Base-by-base conservation (phyloP, 2,329 filamentous ascomycete genomes). In the Hypocreales sp. region DNA sequence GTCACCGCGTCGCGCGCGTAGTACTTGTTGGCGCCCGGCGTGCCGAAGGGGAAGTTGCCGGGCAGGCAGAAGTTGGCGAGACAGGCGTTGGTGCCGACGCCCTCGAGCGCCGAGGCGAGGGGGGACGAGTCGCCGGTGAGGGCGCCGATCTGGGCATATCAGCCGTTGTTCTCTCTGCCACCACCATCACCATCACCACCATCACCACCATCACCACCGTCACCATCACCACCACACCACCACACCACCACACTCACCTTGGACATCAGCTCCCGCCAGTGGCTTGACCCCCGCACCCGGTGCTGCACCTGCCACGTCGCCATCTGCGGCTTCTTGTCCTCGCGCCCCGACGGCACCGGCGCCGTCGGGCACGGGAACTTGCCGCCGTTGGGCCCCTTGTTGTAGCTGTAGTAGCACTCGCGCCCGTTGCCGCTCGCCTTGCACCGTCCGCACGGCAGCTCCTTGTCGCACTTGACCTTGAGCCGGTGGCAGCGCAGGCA, bases 381-480 rank as follows among this genome's bases (percentile, higher is more conserved):
- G 33, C 47, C 48, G 15, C 45, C 44, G 26, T 51, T 51, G 21
- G 46, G 43, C 2, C 48, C 47, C 30, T 52, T 51, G 39, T 50
- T 51, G 37, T 46, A 50, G 31, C 39, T 52, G 31, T 51, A 53
- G 30, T 50, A 52, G 31, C 49, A 53, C 19, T 50, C 46, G 8
- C 46, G 34, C 8, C 42, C 47, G 24, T 51, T 49, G 14, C 48
- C 48, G 19, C 46, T 52, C 7, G 39, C 35, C 27, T 45, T 46
- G 36, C 49, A 53, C 2, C 49, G 43, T 3, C 44, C 45, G 24
- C 49, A 53, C 4, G 49, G 49, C 24, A 52, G 35, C 31, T 50
- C 45, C 35, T 51, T 53, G 36, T 53, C 49, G 28, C 49, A 53
- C 30, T 52, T 53, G 24, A 53, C 48, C 27, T 53, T 53, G 31